Percentiles rank a stretch among this genome's conserved stretches.
These are phyloP conservation scores for Pseudogymnoascus sp. DNA, from an alignment of 2,329 filamentous ascomycete genomes.

Conservation along the genomic window DNA sequence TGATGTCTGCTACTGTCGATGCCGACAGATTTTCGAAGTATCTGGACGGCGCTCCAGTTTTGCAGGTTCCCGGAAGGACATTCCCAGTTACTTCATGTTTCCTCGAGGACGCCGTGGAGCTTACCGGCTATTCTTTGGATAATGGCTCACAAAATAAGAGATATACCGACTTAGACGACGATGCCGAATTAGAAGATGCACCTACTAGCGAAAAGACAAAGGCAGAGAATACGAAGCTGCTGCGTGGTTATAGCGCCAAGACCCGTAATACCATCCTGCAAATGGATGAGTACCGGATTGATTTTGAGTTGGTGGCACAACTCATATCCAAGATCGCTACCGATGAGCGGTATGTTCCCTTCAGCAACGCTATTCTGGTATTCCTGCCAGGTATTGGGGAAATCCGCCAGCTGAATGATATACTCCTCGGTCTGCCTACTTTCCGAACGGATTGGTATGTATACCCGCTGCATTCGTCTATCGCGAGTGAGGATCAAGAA, in stretches of 20 bases:
- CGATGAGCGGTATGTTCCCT: constrained; percentile 56
- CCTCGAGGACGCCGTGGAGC: constrained; percentile 85
- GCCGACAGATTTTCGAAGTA: constrained; percentile 86
- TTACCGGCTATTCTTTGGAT: constrained; percentile 65
- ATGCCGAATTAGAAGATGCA: constrained; percentile 40
- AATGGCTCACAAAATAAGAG: constrained; percentile 36
- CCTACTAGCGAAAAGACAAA: constrained; percentile 36
- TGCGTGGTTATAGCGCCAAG: constrained; percentile 65
- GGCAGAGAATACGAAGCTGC: constrained; percentile 52
- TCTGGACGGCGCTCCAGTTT: constrained; percentile 72
- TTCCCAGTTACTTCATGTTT: constrained; percentile 86
- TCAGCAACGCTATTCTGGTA: constrained; percentile 85
- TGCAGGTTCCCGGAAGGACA: constrained; percentile 86
- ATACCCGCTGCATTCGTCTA: constrained; percentile 86
- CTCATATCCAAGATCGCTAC: constrained; percentile 70
- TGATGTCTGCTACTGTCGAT: constrained; percentile 98
- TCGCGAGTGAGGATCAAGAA: constrained; percentile 94
- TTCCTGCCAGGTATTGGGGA: constrained; percentile 94
- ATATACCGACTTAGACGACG: constrained; percentile 56
- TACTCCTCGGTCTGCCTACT: constrained; percentile 65
- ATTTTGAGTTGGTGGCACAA: constrained; percentile 77
- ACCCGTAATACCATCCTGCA: constrained; percentile 68
- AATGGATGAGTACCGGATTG: constrained; percentile 85
- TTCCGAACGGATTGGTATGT: constrained; percentile 76
- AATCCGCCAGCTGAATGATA: constrained; percentile 79